Evolutionary conservation across 2,329 filamentous ascomycete species (phyloP).

Genomic region (Microsporum ferrugineum): DNA sequence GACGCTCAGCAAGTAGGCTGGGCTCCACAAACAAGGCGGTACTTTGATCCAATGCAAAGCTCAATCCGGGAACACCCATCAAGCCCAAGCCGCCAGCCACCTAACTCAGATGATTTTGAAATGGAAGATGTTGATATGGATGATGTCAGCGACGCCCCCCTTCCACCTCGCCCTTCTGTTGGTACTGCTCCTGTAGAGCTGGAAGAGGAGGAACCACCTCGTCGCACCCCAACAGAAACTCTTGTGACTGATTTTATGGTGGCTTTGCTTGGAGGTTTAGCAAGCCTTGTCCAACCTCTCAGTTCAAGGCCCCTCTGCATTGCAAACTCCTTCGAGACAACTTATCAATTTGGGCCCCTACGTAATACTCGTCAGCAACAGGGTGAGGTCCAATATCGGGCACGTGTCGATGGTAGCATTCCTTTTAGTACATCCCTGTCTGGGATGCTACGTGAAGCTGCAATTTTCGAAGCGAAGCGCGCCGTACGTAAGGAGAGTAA

Average conservation of each 20-base stretch:
- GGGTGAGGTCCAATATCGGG: conserved; percentile 7
- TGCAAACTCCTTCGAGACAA: conserved; percentile 11
- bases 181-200: background rate
- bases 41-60: background rate
- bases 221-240: conserved; percentile 12
- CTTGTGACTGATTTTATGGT: conserved; percentile 14
- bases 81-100: too few species aligned
- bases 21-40: conserved; percentile 1
- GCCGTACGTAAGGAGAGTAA: background rate
- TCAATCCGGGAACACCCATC: background rate
- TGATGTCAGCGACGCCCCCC: too few species aligned
- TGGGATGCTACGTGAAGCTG: conserved; percentile 7
- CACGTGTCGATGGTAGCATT: conserved; percentile 13
- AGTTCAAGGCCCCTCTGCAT: conserved; percentile 10
- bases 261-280: conserved; percentile 8
- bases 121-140: conserved; percentile 2
- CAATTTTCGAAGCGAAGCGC: conserved; percentile 12
- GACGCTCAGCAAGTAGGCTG: background rate
- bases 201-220: conserved; percentile 6
- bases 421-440: conserved; percentile 8
- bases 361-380: conserved; percentile 6
- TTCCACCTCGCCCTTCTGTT: too few species aligned
- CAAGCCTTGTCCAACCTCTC: conserved; percentile 10
- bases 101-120: too few species aligned
- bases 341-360: conserved; percentile 12